Conservation (phyloP, 176 grass and related monocot species). For the Avena eriantha region DNA sequence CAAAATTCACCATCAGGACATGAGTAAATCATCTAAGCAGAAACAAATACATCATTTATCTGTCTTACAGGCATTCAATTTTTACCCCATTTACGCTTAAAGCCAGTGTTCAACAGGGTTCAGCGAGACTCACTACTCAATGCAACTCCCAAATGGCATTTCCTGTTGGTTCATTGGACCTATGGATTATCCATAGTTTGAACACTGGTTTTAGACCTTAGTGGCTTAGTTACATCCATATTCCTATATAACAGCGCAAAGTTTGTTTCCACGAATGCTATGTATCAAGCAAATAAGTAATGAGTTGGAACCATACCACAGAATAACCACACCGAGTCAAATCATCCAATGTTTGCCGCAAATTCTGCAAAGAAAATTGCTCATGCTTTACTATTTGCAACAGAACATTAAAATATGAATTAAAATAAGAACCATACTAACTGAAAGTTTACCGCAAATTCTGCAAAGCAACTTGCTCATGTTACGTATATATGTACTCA, state of each 20-base stretch:
- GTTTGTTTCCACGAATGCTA: background rate
- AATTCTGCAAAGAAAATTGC: slow-evolving; percentile 69
- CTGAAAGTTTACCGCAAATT: slow-evolving; percentile 65
- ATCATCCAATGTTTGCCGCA: slow-evolving; percentile 97
- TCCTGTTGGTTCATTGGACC: slow-evolving; percentile 19
- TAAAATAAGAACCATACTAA: background rate
- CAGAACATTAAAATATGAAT: slow-evolving; percentile 13
- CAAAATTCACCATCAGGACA: slow-evolving; percentile 1
- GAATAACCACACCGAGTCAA: slow-evolving; percentile 96
- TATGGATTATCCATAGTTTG: background rate
- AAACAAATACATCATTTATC: background rate
- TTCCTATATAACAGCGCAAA: slow-evolving; percentile 16
- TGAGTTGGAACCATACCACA: slow-evolving; percentile 62
- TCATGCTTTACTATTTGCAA: slow-evolving; percentile 25
- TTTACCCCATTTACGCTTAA: background rate
- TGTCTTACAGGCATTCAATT: background rate
- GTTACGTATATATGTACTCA: slow-evolving; percentile 8
- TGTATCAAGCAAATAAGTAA: slow-evolving; percentile 18
- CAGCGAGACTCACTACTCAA: background rate
- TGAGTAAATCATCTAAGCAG: background rate
- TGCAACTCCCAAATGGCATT: slow-evolving; percentile 32
- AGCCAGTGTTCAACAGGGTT: background rate
- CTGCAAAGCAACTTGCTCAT: slow-evolving; percentile 47
- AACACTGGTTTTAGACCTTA: slow-evolving; percentile 16
- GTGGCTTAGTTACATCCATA: background rate